phyloP scores from a whole-genome alignment of 2,329 filamentous ascomycete species.

The Alternaria consortialis region DNA sequence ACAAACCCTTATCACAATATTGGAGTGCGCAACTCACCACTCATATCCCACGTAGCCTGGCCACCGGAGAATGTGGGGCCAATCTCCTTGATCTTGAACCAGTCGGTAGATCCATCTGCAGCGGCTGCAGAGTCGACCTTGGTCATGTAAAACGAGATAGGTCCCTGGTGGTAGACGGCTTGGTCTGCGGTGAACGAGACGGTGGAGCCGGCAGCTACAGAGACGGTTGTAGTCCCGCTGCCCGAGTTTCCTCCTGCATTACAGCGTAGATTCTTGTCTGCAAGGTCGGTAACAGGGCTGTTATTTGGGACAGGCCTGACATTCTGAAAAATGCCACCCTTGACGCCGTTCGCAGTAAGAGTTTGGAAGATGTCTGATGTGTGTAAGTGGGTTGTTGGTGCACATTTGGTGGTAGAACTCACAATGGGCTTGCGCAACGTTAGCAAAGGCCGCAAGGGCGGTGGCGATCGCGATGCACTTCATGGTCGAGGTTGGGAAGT shows the following conservation, averaged over 20 bases:
- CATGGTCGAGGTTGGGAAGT: slow-evolving; percentile 31
- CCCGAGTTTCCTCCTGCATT: slow-evolving; percentile 45
- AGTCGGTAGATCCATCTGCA: slow-evolving; percentile 50
- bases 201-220: slow-evolving; percentile 46
- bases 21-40: slow-evolving; percentile 26
- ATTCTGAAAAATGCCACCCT: slow-evolving; percentile 48
- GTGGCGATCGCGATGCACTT: slow-evolving; percentile 46
- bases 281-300: slow-evolving; percentile 47
- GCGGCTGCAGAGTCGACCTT: slow-evolving; percentile 45
- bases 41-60: slow-evolving; percentile 46
- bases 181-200: slow-evolving; percentile 49
- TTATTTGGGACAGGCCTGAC: slow-evolving; percentile 52
- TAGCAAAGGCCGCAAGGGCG: slow-evolving; percentile 44
- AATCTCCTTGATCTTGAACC: slow-evolving; percentile 54
- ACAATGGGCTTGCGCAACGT: slow-evolving; percentile 51
- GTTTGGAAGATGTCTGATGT: slow-evolving; percentile 49
- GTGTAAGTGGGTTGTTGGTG: slow-evolving; percentile 12
- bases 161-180: slow-evolving; percentile 52
- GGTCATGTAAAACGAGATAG: slow-evolving; percentile 50
- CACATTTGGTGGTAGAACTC: slow-evolving; percentile 14
- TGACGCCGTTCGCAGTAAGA: slow-evolving; percentile 48
- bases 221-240: slow-evolving; percentile 43
- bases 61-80: slow-evolving; percentile 48
- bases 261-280: slow-evolving; percentile 46
- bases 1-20: background rate